Conservation (phyloP, 208 protist genomes). For the Trypanosoma mega region DNA sequence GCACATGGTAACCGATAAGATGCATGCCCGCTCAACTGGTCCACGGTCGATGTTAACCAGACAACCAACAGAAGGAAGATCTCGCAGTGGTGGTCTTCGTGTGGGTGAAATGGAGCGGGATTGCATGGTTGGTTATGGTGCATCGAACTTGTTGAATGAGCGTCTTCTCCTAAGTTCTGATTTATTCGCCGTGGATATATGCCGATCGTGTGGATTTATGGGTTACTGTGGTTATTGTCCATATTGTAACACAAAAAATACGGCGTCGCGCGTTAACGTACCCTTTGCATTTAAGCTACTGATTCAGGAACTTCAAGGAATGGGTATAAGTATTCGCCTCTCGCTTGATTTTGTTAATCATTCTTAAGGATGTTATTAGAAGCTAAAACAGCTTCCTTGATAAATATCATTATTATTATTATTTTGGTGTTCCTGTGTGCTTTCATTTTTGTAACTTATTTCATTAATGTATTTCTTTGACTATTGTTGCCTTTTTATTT, state of each 20-base stretch:
- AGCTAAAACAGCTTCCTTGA: constrained; percentile 2
- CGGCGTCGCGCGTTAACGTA: constrained; percentile 93
- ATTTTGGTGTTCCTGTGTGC: too few relatives aligned
- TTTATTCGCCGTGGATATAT: constrained; percentile 95
- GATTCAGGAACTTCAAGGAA: constrained; percentile 99
- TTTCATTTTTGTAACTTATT: too few relatives aligned
- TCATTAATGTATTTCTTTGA: too few relatives aligned
- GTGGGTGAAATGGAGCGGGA: constrained; percentile 99
- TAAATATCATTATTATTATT: too few relatives aligned
- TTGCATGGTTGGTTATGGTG: constrained; percentile 98
- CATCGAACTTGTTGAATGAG: constrained; percentile 96
- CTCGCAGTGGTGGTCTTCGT: constrained; percentile 98
- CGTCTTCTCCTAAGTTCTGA: constrained; percentile 98
- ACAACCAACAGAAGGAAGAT: constrained; percentile 99
- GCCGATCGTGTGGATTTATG: constrained; percentile 90
- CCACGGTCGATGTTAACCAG: constrained; percentile 96
- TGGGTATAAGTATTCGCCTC: constrained; percentile 94
- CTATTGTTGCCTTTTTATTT: too few relatives aligned
- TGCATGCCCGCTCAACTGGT: constrained; percentile 97
- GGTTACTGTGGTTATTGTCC: constrained; percentile 93
- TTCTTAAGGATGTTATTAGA: not conserved
- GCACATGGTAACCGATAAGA: constrained; percentile 99
- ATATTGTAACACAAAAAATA: constrained; percentile 90
- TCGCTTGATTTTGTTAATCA: constrained; percentile 27
- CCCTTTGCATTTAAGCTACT: constrained; percentile 99